A percentile compares a stretch with the other conserved stretches of the same genome.
These are phyloP conservation scores for Salix dunnii DNA, from an alignment of 345 rosid species.

Conservation along the genomic window DNA sequence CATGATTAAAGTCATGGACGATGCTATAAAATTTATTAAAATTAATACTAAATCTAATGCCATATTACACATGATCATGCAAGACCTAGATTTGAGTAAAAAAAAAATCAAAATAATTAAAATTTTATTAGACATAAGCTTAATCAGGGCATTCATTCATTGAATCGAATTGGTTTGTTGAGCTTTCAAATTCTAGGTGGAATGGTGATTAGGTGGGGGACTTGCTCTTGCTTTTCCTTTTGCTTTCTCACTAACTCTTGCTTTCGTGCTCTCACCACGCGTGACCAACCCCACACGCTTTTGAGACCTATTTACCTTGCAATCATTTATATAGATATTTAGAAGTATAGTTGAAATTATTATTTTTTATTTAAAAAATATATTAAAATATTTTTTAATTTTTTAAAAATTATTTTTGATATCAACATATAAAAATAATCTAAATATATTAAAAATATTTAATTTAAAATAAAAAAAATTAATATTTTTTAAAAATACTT, in stretches of 20 bases:
- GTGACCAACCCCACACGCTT: neutral
- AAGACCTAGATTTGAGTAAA: no score
- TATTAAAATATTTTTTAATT: neutral
- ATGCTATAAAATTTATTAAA: no score
- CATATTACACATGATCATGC: no score
- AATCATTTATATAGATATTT: neutral
- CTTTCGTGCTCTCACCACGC: neutral
- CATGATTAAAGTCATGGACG: no score
- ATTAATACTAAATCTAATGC: no score
- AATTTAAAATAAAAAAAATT: no score
- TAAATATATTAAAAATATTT: no score
- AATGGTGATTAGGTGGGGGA: neutral
- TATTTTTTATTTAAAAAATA: no score
- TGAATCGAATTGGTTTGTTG: neutral
- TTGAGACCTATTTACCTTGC: neutral
- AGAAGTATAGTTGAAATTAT: fast-evolving
- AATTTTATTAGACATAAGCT: neutral
- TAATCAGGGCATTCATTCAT: neutral
- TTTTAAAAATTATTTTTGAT: no score
- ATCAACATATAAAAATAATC: fast-evolving
- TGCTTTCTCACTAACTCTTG: neutral
- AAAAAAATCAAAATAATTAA: no score
- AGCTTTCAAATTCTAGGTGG: slow-evolving; percentile 13
- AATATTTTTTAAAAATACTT: no score
- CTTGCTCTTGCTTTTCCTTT: neutral